Percentiles rank a stretch among this genome's conserved stretches.
Evolutionary conservation across 1,284 basidiomycete species (phyloP).

Genomic region (Athelia sp.): DNA sequence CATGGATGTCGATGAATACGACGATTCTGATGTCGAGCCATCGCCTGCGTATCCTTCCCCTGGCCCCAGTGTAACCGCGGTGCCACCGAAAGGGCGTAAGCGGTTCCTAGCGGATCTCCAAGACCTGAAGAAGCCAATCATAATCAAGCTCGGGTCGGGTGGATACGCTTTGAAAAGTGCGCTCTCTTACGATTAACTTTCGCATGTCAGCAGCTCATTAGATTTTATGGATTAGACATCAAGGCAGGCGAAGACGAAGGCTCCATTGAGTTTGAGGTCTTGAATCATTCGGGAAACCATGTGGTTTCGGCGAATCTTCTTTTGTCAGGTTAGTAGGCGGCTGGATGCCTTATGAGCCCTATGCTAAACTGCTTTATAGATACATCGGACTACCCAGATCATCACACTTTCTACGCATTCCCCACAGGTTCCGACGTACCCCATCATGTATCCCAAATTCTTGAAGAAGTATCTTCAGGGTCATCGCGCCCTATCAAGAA

Average conservation of each 20-base stretch:
- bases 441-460: constrained; percentile 28
- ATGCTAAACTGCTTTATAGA: constrained; percentile 29
- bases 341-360: not conserved
- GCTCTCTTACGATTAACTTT: constrained; percentile 12
- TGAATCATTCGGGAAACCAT: constrained; percentile 24
- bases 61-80: constrained; percentile 16
- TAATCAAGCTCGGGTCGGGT: constrained; percentile 26
- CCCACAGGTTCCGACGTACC: constrained; percentile 37
- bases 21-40: not conserved
- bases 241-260: constrained; percentile 59
- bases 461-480: constrained; percentile 38
- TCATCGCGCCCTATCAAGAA: constrained; percentile 38
- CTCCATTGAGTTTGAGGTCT: constrained; percentile 42
- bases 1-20: constrained; percentile 1
- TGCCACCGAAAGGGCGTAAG: constrained; percentile 44
- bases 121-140: constrained; percentile 33
- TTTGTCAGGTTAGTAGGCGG: constrained; percentile 41
- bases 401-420: constrained; percentile 50
- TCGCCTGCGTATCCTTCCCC: not conserved
- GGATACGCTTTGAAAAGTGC: constrained; percentile 36
- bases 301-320: constrained; percentile 38
- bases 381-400: constrained; percentile 56
- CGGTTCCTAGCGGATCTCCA: constrained; percentile 49
- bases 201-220: not conserved
- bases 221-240: constrained; percentile 28